Evolutionary conservation across 345 rosid genomes (phyloP).

Genomic region (thale cress (Arabidopsis thaliana)): DNA sequence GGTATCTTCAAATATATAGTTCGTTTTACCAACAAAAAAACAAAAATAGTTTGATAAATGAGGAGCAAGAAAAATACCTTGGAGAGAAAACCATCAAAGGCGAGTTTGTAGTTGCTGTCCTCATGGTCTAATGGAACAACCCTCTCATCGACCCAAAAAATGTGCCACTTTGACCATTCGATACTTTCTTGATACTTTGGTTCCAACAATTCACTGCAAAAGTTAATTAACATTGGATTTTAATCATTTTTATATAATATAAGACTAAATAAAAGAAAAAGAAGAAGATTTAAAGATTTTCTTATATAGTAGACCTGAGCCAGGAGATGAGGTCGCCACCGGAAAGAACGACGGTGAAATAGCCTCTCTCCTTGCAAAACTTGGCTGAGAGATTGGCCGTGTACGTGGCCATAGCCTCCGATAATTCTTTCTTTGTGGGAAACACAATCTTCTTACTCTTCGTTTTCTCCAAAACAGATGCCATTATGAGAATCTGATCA

Average conservation of each 20-base stretch:
- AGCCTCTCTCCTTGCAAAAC: constrained; percentile 58
- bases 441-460: constrained; percentile 21
- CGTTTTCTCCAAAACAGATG: neutral
- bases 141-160: constrained; percentile 95
- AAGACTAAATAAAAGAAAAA: neutral
- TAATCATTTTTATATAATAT: neutral
- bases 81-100: constrained; percentile 71
- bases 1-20: neutral
- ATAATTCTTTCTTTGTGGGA: constrained; percentile 38
- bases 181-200: constrained; percentile 54
- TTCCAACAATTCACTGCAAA: constrained; percentile 59
- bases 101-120: constrained; percentile 87
- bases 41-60: neutral
- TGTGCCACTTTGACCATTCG: constrained; percentile 92
- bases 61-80: constrained; percentile 34
- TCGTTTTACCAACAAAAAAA: too few species aligned
- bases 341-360: constrained; percentile 75
- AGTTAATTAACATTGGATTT: neutral
- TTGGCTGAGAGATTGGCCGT: constrained; percentile 62
- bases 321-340: constrained; percentile 78
- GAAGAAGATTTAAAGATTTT: neutral
- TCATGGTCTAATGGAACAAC: constrained; percentile 76
- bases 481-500: neutral
- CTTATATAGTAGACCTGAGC: constrained; percentile 50
- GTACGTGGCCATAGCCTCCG: constrained; percentile 65